These are phyloP conservation scores for Phytophthora cactorum DNA, from an alignment of 352 stramenopile species.

Conservation along the genomic window DNA sequence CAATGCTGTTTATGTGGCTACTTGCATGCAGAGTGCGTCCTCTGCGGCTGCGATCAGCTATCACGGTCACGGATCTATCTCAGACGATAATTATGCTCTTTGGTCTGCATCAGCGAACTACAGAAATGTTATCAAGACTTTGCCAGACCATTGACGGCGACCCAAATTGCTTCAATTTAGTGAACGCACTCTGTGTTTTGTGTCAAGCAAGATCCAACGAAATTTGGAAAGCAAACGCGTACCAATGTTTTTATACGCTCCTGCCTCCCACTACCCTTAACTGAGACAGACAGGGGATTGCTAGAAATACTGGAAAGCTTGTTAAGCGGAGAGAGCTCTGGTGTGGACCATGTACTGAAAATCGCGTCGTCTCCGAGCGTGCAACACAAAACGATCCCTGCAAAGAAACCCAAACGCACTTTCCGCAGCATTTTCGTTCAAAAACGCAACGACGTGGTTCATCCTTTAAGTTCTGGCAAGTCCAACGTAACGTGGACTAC, in stretches of 20 bases:
- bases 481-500: background rate
- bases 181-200: background rate
- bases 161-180: background rate
- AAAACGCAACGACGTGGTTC: background rate
- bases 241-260: background rate
- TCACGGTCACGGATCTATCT: constrained; percentile 19
- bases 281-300: background rate
- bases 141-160: background rate
- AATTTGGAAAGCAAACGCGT: background rate
- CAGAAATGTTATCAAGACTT: background rate
- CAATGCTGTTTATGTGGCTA: constrained; percentile 32
- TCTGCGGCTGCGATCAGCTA: constrained; percentile 16
- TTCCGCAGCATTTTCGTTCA: background rate
- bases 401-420: background rate
- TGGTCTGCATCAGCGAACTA: constrained; percentile 9
- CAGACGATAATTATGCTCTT: constrained; percentile 22
- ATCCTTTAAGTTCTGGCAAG: background rate
- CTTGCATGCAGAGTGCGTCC: constrained; percentile 28
- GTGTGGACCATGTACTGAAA: background rate
- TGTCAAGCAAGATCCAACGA: background rate
- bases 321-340: background rate
- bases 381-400: background rate
- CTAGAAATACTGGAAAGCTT: background rate
- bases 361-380: background rate
- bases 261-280: background rate